Percentiles rank a stretch among this genome's conserved stretches.
Evolutionary conservation across 164 flowering plant genomes (phyloP).

Genomic region (Magnolia changhungtana): DNA sequence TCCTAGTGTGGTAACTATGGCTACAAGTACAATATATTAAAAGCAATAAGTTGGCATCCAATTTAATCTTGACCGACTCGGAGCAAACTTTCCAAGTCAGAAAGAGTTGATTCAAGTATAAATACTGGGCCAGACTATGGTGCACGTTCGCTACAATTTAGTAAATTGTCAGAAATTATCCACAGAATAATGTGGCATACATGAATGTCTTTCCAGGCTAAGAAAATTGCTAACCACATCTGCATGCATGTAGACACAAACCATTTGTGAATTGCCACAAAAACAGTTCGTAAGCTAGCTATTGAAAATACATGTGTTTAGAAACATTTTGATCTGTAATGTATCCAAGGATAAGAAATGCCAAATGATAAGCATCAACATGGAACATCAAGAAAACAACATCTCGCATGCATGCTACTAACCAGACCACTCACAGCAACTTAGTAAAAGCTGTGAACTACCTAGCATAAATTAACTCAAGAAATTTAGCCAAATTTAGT

Average conservation of each 20-base stretch:
- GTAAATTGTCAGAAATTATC: background rate
- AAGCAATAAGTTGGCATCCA: background rate
- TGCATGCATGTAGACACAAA: no score
- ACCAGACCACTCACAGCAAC: background rate
- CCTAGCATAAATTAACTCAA: background rate
- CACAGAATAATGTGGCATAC: background rate
- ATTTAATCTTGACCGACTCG: no score
- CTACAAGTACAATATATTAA: background rate
- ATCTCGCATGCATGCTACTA: background rate
- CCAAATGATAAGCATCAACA: background rate
- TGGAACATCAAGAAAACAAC: no score
- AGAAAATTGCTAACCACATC: no score
- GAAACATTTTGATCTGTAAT: background rate
- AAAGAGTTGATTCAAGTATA: background rate
- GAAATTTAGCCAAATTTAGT: background rate
- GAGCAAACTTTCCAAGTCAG: background rate
- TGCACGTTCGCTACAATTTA: background rate
- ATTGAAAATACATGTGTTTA: no score
- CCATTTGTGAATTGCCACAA: no score
- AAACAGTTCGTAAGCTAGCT: no score
- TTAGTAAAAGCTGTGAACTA: background rate
- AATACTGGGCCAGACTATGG: background rate
- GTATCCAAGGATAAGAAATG: background rate
- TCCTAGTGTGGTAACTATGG: background rate
- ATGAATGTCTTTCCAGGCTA: no score